phyloP scores from a whole-genome alignment of 1,284 basidiomycete species.

The Sanguinoderma infundibulare region DNA sequence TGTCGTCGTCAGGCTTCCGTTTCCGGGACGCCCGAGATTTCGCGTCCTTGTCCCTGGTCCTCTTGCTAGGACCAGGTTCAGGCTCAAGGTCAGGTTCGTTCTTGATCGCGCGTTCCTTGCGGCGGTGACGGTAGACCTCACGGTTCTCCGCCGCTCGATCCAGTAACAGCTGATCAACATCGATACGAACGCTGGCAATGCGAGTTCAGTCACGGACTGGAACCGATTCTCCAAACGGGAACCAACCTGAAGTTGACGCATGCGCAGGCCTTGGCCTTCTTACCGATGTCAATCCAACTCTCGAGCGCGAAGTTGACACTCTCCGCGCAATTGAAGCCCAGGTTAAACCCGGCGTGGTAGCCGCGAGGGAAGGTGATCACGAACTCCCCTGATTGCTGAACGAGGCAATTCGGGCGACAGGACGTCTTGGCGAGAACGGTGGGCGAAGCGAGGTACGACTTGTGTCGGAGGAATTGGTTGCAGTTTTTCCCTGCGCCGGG shows the following conservation, averaged over 20 bases:
- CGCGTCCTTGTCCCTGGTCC: constrained; percentile 6
- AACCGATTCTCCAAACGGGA: background rate
- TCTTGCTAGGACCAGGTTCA: background rate
- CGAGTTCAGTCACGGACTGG: background rate
- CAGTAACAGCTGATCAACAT: constrained; percentile 82
- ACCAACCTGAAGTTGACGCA: constrained; percentile 84
- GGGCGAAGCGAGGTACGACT: constrained; percentile 94
- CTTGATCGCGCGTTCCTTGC: constrained; percentile 10
- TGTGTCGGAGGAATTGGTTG: constrained; percentile 95
- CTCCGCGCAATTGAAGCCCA: constrained; percentile 98
- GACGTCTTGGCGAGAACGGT: constrained; percentile 80
- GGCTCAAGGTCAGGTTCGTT: background rate
- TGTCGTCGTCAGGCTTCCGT: constrained; percentile 39
- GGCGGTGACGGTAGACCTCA: constrained; percentile 24
- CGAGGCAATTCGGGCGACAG: constrained; percentile 86
- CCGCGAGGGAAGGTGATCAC: constrained; percentile 95
- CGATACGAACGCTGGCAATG: constrained; percentile 81
- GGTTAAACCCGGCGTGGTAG: constrained; percentile 96
- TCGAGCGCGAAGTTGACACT: constrained; percentile 98
- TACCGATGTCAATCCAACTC: constrained; percentile 91
- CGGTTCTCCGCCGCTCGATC: constrained; percentile 57
- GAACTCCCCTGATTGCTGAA: constrained; percentile 92
- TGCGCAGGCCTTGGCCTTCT: constrained; percentile 80
- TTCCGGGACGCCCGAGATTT: constrained; percentile 37
- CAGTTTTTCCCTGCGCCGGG: constrained; percentile 85